phyloP scores from a whole-genome alignment of 305 asterid genomes.

The Fraxinus paxiana region DNA sequence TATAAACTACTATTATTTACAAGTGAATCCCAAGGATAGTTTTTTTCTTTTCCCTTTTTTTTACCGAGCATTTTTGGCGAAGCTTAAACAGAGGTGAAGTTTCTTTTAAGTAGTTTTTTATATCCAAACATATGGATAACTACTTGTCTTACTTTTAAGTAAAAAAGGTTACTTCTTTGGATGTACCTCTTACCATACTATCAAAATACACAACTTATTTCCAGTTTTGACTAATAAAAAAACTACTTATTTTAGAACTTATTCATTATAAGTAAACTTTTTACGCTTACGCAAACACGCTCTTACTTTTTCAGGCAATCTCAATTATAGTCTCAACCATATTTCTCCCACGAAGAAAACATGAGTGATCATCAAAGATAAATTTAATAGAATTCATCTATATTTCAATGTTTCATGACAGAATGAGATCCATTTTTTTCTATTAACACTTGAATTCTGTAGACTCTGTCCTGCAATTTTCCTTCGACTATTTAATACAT shows the following conservation, averaged over 20 bases:
- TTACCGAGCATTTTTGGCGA: not conserved
- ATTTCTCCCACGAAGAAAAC: not conserved
- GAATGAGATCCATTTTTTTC: not conserved
- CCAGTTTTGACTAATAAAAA: not conserved
- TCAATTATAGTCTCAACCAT: not conserved
- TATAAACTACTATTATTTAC: not conserved
- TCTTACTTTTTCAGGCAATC: not conserved
- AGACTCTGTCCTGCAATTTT: not conserved
- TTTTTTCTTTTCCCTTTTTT: not conserved
- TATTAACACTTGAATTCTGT: not conserved
- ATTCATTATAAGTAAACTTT: not conserved
- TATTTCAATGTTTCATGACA: not conserved
- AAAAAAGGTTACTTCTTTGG: not conserved
- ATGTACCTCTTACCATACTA: not conserved
- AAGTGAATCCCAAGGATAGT: not conserved
- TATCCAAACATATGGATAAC: not conserved
- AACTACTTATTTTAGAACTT: not conserved
- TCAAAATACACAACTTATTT: not conserved
- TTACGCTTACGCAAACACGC: not conserved
- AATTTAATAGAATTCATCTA: not conserved
- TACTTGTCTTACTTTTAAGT: not conserved
- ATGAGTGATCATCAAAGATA: not conserved
- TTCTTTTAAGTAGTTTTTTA: not conserved
- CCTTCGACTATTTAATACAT: not conserved
- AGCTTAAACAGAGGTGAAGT: not conserved